Evolutionary conservation across 495 filamentous ascomycete genomes (phyloP), one percentile per base, ranked within the genome.

Genomic region (Xylaria acuta): DNA sequence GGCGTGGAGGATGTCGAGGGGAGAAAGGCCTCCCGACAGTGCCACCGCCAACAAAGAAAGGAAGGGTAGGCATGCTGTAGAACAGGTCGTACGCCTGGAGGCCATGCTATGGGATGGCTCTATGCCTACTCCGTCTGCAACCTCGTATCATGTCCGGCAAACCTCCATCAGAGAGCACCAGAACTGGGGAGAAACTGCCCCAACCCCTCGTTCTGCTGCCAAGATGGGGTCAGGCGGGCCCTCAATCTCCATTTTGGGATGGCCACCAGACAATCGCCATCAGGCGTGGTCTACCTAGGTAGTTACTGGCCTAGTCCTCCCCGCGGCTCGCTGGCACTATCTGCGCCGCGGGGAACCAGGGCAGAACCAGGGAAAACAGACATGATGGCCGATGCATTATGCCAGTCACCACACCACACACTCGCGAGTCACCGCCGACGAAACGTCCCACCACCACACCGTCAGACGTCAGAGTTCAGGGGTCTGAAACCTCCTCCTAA

Each of bases 191-290:
- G n/a, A 25, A 53, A 25, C 4, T 56, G 3, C 51, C 34, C 67
- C 56, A 65, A 71, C 69, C 69, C 69, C 69, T 71, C 69, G 69
- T 58, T 53, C 49, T 47, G 30, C 25, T 45, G 67, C 59, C 60
- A 71, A 71, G 60, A 65, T 30, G 60, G 56, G 69, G 60, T 64
- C 59, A 71, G 59, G 69, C 51, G 69, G 60, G 47, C 36, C 45
- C 36, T 62, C 66, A 20, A 68, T 43, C 49, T 41, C 66, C 66
- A 56, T 27, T 68, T 68, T 45, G 32, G 66, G 66, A 68, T 59
- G 66, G 40, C 66, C 64, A 43, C 38, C 53, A 45, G 53, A 34
- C 51, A 40, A 68, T 68, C 49, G 25, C 49, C 32, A 68, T 43
- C 34, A 41, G n/a, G 22, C 11, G 36, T 67, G 27, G 47, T 38